Evolutionary conservation across 495 filamentous ascomycete species (phyloP).

Genomic region (Rostrohypoxylon terebratum): DNA sequence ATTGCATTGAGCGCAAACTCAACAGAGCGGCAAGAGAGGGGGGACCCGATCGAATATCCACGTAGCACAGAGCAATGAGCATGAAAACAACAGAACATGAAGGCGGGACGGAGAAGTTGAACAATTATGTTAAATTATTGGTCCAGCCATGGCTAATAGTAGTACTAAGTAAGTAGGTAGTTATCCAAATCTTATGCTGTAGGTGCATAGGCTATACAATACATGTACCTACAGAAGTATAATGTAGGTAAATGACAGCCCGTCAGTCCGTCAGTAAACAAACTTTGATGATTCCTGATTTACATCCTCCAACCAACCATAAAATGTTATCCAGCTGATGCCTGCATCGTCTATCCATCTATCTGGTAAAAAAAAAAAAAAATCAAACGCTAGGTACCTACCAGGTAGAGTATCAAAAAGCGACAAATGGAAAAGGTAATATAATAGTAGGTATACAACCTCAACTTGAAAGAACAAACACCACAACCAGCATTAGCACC

Average conservation of each 20-base stretch:
- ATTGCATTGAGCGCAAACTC: slow-evolving; percentile 28
- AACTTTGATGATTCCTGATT: too few species aligned
- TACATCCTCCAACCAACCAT: neutral
- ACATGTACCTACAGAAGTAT: too few species aligned
- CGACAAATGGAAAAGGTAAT: neutral
- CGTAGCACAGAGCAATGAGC: slow-evolving; percentile 14
- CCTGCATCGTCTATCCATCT: too few species aligned
- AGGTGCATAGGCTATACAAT: neutral
- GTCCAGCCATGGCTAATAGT: slow-evolving; percentile 4
- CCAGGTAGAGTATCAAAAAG: neutral
- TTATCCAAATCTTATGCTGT: neutral
- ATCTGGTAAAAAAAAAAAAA: too few species aligned
- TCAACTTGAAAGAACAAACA: slow-evolving; percentile 7
- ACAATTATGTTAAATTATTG: slow-evolving; percentile 4
- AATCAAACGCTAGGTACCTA: too few species aligned
- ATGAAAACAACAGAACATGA: neutral
- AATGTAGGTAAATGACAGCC: too few species aligned
- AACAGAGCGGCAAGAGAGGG: slow-evolving; percentile 4
- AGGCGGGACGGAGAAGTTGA: slow-evolving; percentile 11
- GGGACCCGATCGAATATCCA: neutral
- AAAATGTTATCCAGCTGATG: too few species aligned
- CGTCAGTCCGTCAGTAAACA: too few species aligned
- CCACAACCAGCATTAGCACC: neutral
- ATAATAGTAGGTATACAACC: neutral
- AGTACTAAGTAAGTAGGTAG: too few species aligned